phyloP scores from a whole-genome alignment of 2,329 filamentous ascomycete species.

The Fusarium solani-melongenae region DNA sequence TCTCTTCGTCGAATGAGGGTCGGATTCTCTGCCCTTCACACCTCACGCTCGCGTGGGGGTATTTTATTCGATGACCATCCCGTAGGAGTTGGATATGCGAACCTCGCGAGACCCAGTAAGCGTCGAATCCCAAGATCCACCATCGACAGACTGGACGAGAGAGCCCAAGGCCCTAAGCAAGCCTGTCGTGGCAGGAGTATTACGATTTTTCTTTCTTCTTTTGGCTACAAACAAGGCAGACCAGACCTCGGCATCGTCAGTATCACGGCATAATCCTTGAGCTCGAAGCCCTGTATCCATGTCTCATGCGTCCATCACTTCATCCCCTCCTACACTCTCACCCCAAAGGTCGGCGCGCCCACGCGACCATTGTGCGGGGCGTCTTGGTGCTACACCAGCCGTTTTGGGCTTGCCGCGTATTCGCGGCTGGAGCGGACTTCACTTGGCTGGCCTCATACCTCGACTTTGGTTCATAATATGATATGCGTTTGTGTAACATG shows the following conservation, averaged over 20 bases:
- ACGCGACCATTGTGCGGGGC: conserved; percentile 26
- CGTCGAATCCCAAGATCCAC: conserved; percentile 5
- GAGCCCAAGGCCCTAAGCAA: not conserved
- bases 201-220: not conserved
- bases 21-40: conserved; percentile 6
- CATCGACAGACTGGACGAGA: not conserved
- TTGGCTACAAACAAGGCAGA: not conserved
- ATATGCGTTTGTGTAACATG: conserved; percentile 5
- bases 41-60: conserved; percentile 12
- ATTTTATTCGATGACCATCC: not conserved
- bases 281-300: not conserved
- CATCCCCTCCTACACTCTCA: conserved; percentile 6
- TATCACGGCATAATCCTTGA: conserved; percentile 4
- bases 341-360: not conserved
- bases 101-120: not conserved
- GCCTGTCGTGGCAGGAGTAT: not conserved
- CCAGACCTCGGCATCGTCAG: not conserved
- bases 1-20: not conserved
- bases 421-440: conserved; percentile 25
- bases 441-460: conserved; percentile 28
- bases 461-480: not conserved
- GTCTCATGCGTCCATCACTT: conserved; percentile 13
- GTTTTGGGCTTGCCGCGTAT: conserved; percentile 19
- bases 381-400: conserved; percentile 22
- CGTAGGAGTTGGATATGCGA: not conserved